A percentile compares a stretch with the other conserved stretches of the same genome.
These are phyloP conservation scores for Penicillium sp. DNA, from an alignment of 2,329 filamentous ascomycete species.

Conservation along the genomic window DNA sequence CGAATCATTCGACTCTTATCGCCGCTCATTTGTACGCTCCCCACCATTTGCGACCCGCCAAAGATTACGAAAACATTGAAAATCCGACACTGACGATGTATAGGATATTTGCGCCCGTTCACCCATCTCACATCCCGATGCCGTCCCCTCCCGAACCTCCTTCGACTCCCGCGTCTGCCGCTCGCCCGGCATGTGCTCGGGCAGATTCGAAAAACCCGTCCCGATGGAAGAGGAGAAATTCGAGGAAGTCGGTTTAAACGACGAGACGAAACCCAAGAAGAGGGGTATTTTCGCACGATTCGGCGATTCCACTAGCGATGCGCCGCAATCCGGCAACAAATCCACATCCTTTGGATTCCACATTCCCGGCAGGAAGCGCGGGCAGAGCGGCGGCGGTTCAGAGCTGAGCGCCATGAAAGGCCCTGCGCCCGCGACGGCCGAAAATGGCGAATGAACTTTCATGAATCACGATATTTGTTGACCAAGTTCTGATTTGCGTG, in stretches of 20 bases:
- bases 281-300: constrained; percentile 76
- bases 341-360: constrained; percentile 60
- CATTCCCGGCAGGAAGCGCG: constrained; percentile 69
- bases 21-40: constrained; percentile 81
- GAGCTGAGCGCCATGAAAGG: constrained; percentile 66
- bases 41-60: constrained; percentile 6
- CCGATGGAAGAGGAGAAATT: constrained; percentile 77
- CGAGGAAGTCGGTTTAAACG: constrained; percentile 84
- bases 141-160: constrained; percentile 67
- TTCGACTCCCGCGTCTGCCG: constrained; percentile 71
- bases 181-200: constrained; percentile 60
- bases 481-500: constrained; percentile 3
- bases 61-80: not conserved
- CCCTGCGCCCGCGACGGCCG: constrained; percentile 14
- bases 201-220: constrained; percentile 58
- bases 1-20: constrained; percentile 95
- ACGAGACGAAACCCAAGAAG: constrained; percentile 72
- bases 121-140: constrained; percentile 63
- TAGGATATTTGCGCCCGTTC: constrained; percentile 90
- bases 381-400: constrained; percentile 66
- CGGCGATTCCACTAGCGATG: constrained; percentile 54
- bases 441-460: constrained; percentile 20
- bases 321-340: constrained; percentile 41
- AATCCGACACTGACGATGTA: constrained; percentile 9
- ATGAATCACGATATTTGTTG: constrained; percentile 13